These are phyloP conservation scores for Liquidambar formosana DNA, from an alignment of 164 flowering plant genomes.

Conservation along the genomic window DNA sequence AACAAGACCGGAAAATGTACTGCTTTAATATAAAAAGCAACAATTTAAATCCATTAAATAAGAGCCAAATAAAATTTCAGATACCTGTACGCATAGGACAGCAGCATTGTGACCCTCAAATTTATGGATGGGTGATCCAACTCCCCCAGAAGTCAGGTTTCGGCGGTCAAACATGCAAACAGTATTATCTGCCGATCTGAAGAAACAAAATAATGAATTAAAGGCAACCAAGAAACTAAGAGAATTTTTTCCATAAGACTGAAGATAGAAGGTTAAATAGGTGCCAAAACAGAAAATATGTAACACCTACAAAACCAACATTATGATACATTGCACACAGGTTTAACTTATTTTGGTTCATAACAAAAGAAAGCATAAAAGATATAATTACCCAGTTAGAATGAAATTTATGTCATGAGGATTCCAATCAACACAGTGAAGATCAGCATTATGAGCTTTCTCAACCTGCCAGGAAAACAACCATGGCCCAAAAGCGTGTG, in stretches of 20 bases:
- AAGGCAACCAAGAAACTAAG: neutral
- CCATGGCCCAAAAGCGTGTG: neutral
- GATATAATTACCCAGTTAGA: slow-evolving; percentile 70
- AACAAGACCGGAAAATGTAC: neutral
- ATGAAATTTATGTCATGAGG: slow-evolving; percentile 83
- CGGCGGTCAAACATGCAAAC: slow-evolving; percentile 93
- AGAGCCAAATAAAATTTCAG: neutral
- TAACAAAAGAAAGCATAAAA: neutral
- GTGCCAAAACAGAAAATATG: too few species aligned
- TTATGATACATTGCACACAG: neutral
- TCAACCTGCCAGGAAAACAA: slow-evolving; percentile 65
- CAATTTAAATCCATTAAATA: neutral
- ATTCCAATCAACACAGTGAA: slow-evolving; percentile 99
- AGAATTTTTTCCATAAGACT: neutral
- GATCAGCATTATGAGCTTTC: slow-evolving; percentile 92
- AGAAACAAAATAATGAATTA: neutral
- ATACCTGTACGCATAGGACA: slow-evolving; percentile 90
- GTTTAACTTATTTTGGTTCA: neutral
- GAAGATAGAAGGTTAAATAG: neutral
- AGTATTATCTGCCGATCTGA: slow-evolving; percentile 94
- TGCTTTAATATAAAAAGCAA: neutral
- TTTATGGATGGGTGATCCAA: slow-evolving; percentile 75
- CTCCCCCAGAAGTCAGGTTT: slow-evolving; percentile 69
- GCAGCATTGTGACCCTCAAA: slow-evolving; percentile 88
- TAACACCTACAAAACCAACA: too few species aligned